Conservation (phyloP, 139 green algal species). For the Eudorina sp. region DNA sequence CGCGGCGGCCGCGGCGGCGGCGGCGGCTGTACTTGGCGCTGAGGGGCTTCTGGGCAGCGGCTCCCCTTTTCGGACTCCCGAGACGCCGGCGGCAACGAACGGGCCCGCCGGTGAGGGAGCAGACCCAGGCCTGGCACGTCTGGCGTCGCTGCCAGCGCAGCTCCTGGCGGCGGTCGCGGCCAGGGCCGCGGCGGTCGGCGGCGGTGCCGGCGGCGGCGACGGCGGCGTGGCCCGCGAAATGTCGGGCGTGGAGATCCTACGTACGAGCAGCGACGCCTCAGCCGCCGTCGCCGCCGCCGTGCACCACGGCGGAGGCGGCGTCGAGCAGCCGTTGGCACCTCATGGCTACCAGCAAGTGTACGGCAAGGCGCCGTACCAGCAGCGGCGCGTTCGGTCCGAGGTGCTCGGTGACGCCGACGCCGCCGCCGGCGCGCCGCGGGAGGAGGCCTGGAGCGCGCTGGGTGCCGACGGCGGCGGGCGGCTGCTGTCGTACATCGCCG, state of each 20-base stretch:
- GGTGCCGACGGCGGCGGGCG: neutral
- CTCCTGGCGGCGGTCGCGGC: neutral
- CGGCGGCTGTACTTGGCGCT: neutral
- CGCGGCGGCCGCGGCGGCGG: neutral
- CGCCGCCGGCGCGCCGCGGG: neutral
- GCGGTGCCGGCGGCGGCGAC: neutral
- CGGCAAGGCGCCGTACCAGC: neutral
- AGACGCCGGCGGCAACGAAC: neutral
- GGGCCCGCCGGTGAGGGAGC: neutral
- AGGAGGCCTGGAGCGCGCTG: neutral
- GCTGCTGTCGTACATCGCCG: conserved; percentile 17
- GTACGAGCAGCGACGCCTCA: neutral
- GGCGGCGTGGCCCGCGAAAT: neutral
- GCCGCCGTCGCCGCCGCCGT: neutral
- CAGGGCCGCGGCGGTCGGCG: neutral
- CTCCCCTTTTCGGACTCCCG: neutral
- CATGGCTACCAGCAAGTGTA: neutral
- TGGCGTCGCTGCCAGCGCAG: neutral
- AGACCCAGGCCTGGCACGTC: neutral
- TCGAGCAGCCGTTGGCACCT: neutral
- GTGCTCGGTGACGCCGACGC: neutral
- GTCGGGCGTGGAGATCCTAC: neutral
- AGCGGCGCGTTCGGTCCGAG: neutral
- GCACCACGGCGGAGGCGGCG: neutral
- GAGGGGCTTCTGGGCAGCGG: neutral